phyloP scores from a whole-genome alignment of 768 basidiomycete genomes.

The Paxillus rubicundulus region DNA sequence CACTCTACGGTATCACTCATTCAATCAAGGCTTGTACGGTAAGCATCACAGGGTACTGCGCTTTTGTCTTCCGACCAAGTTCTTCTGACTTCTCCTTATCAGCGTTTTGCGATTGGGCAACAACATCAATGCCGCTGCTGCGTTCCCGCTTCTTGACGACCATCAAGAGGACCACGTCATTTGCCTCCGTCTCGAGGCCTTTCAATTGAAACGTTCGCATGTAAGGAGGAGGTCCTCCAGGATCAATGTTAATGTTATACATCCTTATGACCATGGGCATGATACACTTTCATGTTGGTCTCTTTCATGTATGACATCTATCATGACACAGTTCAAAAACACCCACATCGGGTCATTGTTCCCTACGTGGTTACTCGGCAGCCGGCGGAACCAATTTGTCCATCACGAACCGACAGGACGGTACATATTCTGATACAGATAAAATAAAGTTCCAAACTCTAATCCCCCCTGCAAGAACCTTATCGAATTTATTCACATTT shows the following conservation, averaged over 20 bases:
- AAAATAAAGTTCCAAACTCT: conserved; percentile 14
- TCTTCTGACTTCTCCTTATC: conserved; percentile 6
- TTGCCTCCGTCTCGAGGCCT: conserved; percentile 1
- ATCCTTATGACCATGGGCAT: neutral
- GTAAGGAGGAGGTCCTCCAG: neutral
- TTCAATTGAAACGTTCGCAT: neutral
- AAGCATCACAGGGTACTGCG: neutral
- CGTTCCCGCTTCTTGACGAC: conserved; percentile 17
- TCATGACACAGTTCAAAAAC: neutral
- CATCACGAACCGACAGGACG: conserved; percentile 23
- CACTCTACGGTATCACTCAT: neutral
- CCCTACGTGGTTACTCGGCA: conserved; percentile 7
- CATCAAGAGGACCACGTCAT: conserved; percentile 12
- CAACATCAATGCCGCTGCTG: neutral
- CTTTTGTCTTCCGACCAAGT: neutral
- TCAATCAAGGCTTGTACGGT: neutral
- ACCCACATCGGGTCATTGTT: conserved; percentile 20
- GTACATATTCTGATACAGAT: conserved; percentile 3
- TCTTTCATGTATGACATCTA: neutral
- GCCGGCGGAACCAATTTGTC: conserved; percentile 1
- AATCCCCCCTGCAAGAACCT: neutral
- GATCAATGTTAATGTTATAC: neutral
- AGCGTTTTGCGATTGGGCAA: neutral
- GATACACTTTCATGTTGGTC: conserved; percentile 1
- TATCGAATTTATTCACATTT: conserved; percentile 8